Base-by-base conservation (phyloP, 139 green algal genomes). In the Tetratostichococcus sp. region DNA sequence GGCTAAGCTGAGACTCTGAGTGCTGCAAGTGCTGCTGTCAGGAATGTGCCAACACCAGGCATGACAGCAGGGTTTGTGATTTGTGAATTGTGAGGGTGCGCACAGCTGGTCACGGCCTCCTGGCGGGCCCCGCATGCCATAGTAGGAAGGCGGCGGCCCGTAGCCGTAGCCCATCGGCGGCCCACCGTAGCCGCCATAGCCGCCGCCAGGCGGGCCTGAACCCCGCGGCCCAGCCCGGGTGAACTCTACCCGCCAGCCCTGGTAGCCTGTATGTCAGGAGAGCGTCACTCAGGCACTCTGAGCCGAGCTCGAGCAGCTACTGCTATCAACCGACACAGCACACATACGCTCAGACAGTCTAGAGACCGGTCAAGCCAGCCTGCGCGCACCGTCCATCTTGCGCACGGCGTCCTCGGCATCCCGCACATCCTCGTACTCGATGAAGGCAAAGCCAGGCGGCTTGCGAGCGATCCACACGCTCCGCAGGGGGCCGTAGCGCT, bases 381-480 rank as follows among this genome's bases (percentile, higher is more conserved):
- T n/a, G n/a, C 50, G 19, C 50, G 50, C 65, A 39, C 81, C 84
- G 69, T 91, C 84, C 50, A 84, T 30, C 11, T 81, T 79, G 1
- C 78, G 71, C 31, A 84, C 70, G 0, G 86, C 86, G 42, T 89
- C 86, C 57, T 89, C 77, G 23, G 86, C 86, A 68, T 90, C 86
- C 1, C 86, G 71, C 11, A 62, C 26, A 59, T 89, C 76, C 42
- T 81, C 76, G 65, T 66, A 81, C 50, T 81, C 70, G 43, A 81
- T 73, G 32, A 81, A 81, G 14, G 76, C 76, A 68, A 88, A 90
- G 17, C 85, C 85, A 6, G 84, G 84, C 2, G 84, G 84, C 76
- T 88, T 86, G 30, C 85, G 70, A 0, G 85, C 85, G 23, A 90
- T 75, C 85, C 85, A 90, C 21, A 86, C 77, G 43, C 72, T 84